These are phyloP conservation scores for Trichoderma hamatum DNA, from an alignment of 2,329 filamentous ascomycete genomes.

Conservation along the genomic window DNA sequence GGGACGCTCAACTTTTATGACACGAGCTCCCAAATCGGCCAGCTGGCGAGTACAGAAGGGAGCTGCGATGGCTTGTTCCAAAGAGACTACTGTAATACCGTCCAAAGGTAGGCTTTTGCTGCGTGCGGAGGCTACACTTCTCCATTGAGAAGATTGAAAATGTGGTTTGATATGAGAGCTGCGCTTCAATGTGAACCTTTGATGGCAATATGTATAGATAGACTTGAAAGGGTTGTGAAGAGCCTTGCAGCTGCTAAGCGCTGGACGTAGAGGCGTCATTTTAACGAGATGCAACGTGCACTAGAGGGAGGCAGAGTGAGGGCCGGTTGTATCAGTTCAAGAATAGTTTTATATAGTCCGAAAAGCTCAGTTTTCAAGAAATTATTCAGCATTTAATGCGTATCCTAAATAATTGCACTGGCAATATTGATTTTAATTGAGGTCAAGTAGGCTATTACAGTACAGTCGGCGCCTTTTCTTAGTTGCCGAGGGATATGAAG, in stretches of 20 bases:
- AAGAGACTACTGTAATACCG: conserved; percentile 54
- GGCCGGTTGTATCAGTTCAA: neutral
- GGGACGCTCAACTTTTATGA: conserved; percentile 59
- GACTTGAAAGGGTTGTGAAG: neutral
- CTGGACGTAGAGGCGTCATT: neutral
- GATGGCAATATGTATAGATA: neutral
- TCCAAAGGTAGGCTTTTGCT: conserved; percentile 34
- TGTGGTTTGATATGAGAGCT: neutral
- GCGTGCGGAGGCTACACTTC: neutral
- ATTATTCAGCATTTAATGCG: neutral
- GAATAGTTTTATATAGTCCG: neutral
- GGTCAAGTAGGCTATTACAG: too few relatives aligned
- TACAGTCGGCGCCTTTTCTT: too few relatives aligned
- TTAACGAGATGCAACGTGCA: neutral
- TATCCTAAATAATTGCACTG: neutral
- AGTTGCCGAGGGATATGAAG: too few relatives aligned
- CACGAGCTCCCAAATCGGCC: conserved; percentile 56
- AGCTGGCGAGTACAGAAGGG: conserved; percentile 59
- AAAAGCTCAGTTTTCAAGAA: neutral
- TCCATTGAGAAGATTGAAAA: neutral
- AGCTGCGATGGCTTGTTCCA: conserved; percentile 58
- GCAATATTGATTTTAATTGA: neutral
- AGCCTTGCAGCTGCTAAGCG: neutral
- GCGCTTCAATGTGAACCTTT: too few relatives aligned
- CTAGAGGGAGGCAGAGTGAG: neutral